Evolutionary conservation across 75 land plant species (phyloP).

Genomic region (Cryptomeria japonica): DNA sequence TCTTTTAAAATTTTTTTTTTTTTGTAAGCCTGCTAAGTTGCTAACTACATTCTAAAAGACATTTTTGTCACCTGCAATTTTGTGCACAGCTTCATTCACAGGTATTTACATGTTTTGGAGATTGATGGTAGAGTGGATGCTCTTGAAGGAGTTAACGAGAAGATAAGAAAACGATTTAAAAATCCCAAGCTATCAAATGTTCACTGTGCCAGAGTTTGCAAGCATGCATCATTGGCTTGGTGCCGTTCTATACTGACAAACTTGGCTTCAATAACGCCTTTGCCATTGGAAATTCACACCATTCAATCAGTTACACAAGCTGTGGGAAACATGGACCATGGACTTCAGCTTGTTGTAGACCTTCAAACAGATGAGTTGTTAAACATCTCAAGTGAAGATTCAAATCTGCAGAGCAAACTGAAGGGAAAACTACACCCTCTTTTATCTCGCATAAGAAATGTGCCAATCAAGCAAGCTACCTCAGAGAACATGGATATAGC

Average conservation of each 20-base stretch:
- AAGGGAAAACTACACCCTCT: slow-evolving; percentile 43
- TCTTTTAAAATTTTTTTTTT: too few species aligned
- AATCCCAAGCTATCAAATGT: slow-evolving; percentile 76
- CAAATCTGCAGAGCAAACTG: slow-evolving; percentile 25
- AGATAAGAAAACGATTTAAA: slow-evolving; percentile 91
- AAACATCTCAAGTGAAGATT: slow-evolving; percentile 42
- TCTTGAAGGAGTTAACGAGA: slow-evolving; percentile 91
- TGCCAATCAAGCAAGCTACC: slow-evolving; percentile 55
- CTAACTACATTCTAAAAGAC: not conserved
- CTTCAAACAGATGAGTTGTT: slow-evolving; percentile 55
- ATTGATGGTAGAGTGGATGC: slow-evolving; percentile 60
- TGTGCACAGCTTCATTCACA: slow-evolving; percentile 83
- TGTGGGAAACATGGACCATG: slow-evolving; percentile 19
- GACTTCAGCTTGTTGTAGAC: slow-evolving; percentile 58
- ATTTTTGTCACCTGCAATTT: not conserved
- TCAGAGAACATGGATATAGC: slow-evolving; percentile 79
- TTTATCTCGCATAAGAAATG: slow-evolving; percentile 50
- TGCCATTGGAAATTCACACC: slow-evolving; percentile 15
- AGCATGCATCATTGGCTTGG: slow-evolving; percentile 94
- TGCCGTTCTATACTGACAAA: slow-evolving; percentile 79
- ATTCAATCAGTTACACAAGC: slow-evolving; percentile 10
- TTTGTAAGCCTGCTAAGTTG: not conserved
- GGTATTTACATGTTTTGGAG: slow-evolving; percentile 72
- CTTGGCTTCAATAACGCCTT: slow-evolving; percentile 70
- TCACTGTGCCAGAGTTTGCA: slow-evolving; percentile 73